Percentiles rank a stretch among this genome's conserved stretches.
Conservation (phyloP, 768 basidiomycete species). For the Mycena galopus region DNA sequence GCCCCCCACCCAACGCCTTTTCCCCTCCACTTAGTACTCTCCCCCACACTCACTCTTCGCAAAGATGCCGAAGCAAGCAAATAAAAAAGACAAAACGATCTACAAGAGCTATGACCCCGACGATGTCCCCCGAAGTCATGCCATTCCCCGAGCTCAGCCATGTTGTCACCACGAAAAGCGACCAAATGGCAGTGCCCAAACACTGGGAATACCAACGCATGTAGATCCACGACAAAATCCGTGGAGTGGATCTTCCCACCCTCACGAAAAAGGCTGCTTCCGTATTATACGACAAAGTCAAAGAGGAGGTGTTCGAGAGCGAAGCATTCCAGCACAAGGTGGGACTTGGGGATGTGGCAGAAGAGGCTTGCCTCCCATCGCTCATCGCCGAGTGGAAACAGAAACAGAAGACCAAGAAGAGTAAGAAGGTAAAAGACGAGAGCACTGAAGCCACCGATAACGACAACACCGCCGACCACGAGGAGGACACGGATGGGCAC, state of each 20-base stretch:
- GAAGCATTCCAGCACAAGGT: constrained; percentile 23
- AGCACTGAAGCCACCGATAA: background rate
- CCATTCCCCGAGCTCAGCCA: constrained; percentile 18
- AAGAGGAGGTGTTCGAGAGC: constrained; percentile 8
- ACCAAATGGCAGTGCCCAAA: constrained; percentile 6
- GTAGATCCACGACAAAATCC: constrained; percentile 14
- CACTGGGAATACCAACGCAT: constrained; percentile 17
- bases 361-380: constrained; percentile 13
- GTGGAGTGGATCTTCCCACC: constrained; percentile 5
- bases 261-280: background rate
- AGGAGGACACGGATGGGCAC: constrained; percentile 1
- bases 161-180: constrained; percentile 8
- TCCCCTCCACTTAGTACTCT: no score
- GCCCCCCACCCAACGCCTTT: no score
- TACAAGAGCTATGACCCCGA: no score
- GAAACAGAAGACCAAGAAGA: no score
- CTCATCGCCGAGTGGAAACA: no score
- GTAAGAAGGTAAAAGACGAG: background rate
- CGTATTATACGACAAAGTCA: background rate
- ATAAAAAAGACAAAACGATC: no score
- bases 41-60: no score
- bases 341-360: background rate
- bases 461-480: background rate
- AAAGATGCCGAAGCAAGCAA: no score
- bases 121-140: constrained; percentile 24